Evolutionary conservation across 805 yeast species (phyloP).

Genomic region (Myxozyma lipomycoides): DNA sequence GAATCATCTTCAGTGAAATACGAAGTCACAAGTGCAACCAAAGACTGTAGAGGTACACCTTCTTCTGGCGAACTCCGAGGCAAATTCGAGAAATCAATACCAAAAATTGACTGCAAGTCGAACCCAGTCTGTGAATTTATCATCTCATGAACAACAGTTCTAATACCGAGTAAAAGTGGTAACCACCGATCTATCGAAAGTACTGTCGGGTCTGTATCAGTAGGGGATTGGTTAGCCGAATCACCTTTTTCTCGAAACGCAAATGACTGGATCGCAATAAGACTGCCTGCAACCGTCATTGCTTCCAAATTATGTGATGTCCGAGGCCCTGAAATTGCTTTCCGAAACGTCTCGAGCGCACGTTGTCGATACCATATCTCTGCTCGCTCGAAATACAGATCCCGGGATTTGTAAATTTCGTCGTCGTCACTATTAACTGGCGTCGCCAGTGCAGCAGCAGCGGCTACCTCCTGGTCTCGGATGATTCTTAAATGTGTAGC

Average conservation of each 20-base stretch:
- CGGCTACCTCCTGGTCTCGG: not conserved
- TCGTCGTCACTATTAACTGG: not conserved
- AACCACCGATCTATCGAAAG: slow-evolving; percentile 26
- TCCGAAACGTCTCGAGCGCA: slow-evolving; percentile 28
- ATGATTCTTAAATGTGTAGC: slow-evolving; percentile 23
- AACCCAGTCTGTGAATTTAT: slow-evolving; percentile 14
- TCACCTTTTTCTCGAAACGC: slow-evolving; percentile 21
- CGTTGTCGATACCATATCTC: slow-evolving; percentile 28
- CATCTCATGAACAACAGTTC: slow-evolving; percentile 28
- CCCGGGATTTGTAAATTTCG: slow-evolving; percentile 9
- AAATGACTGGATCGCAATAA: slow-evolving; percentile 27
- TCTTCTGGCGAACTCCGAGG: not conserved
- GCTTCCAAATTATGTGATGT: slow-evolving; percentile 20
- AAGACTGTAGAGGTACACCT: slow-evolving; percentile 3
- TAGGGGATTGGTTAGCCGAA: not conserved
- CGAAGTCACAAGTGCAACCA: slow-evolving; percentile 1
- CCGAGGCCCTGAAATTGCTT: slow-evolving; percentile 21
- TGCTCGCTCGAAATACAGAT: slow-evolving; percentile 21
- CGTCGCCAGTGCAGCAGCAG: not conserved
- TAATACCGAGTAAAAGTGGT: slow-evolving; percentile 23
- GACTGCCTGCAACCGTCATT: slow-evolving; percentile 27
- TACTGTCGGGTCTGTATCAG: slow-evolving; percentile 1
- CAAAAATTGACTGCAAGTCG: slow-evolving; percentile 23
- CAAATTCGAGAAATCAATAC: slow-evolving; percentile 19
- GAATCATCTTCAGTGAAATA: slow-evolving; percentile 2